Conservation (phyloP, 192 early-diverging fungal genomes). For the Backusella tarrabulga region DNA sequence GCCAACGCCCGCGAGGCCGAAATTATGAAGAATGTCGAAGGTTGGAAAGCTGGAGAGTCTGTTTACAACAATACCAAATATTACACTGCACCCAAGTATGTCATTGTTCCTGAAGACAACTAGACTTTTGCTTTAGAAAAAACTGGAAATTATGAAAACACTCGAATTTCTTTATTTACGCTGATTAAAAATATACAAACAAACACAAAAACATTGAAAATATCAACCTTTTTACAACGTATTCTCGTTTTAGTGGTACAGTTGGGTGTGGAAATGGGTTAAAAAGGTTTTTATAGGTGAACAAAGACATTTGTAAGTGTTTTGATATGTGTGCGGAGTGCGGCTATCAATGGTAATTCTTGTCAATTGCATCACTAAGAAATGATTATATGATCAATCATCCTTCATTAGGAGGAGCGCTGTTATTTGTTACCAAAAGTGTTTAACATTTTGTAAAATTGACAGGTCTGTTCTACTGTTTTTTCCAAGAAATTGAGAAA, state of each 20-base stretch:
- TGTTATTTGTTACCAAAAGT: too few species aligned
- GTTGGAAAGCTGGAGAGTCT: conserved; percentile 77
- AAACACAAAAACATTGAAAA: neutral
- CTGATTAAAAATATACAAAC: neutral
- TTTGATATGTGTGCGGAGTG: neutral
- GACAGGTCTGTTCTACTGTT: too few species aligned
- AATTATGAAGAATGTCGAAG: conserved; percentile 84
- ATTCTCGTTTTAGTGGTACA: neutral
- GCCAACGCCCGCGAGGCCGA: conserved; percentile 71
- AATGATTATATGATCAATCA: neutral
- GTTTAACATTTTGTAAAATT: too few species aligned
- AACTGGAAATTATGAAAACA: neutral
- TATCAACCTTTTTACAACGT: neutral
- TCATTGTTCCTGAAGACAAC: conserved; percentile 63
- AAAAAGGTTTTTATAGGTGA: neutral
- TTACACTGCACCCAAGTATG: conserved; percentile 67
- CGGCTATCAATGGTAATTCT: neutral
- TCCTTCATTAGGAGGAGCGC: too few species aligned
- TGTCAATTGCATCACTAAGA: neutral
- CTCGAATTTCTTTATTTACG: conserved; percentile 5
- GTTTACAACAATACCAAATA: conserved; percentile 92
- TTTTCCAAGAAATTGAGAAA: too few species aligned
- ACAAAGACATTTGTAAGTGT: neutral
- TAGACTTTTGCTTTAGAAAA: conserved; percentile 12
- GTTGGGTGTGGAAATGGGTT: neutral